Evolutionary conservation across 2,329 filamentous ascomycete genomes (phyloP).

Genomic region (Venturia nashicola): DNA sequence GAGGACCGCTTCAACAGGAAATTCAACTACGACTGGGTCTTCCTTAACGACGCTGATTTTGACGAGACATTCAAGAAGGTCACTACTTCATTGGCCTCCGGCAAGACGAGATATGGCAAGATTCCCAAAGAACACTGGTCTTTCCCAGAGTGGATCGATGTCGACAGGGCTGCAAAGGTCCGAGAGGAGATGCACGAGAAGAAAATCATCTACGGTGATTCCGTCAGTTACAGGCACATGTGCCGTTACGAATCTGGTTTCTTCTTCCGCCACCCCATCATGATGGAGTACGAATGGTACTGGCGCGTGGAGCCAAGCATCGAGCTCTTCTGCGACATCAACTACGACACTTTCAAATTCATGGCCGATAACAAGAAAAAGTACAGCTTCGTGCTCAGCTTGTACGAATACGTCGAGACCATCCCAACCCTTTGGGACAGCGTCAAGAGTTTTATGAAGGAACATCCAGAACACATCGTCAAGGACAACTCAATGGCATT

Average conservation of each 20-base stretch:
- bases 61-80: conserved; percentile 88
- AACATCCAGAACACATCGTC: conserved; percentile 77
- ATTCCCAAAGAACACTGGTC: conserved; percentile 95
- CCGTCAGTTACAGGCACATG: conserved; percentile 96
- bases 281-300: conserved; percentile 98
- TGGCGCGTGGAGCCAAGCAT: conserved; percentile 98
- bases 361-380: conserved; percentile 97
- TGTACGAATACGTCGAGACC: conserved; percentile 95
- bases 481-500: conserved; percentile 81
- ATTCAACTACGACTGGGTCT: conserved; percentile 98
- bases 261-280: conserved; percentile 90
- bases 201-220: conserved; percentile 98
- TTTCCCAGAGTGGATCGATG: conserved; percentile 89
- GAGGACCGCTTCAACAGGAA: conserved; percentile 97
- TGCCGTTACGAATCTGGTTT: conserved; percentile 98
- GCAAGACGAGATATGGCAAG: conserved; percentile 79
- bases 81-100: conserved; percentile 79
- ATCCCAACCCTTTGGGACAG: conserved; percentile 95
- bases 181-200: conserved; percentile 86
- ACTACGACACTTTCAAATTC: conserved; percentile 91
- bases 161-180: conserved; percentile 80
- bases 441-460: conserved; percentile 84
- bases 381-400: conserved; percentile 89
- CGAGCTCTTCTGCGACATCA: conserved; percentile 89
- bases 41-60: conserved; percentile 92